These are phyloP conservation scores for Hyphopichia burtonii DNA, from an alignment of 1,139 yeast genomes.

Conservation along the genomic window DNA sequence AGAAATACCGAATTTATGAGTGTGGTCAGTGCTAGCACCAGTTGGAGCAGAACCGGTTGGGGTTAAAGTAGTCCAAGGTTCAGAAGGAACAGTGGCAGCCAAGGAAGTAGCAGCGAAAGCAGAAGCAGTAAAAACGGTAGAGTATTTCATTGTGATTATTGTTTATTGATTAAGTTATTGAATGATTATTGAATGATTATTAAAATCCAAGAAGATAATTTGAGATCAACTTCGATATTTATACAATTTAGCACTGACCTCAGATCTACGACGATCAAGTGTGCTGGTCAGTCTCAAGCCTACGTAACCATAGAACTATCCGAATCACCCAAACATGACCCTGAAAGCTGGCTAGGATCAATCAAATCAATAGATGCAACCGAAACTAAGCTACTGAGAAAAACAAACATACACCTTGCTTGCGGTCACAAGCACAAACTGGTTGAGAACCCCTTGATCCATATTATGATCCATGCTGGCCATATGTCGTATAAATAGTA, in stretches of 20 bases:
- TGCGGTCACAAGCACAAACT: background rate
- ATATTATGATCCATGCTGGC: background rate
- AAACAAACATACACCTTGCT: conserved; percentile 2
- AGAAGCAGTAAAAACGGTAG: conserved; percentile 23
- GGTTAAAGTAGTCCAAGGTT: conserved; percentile 72
- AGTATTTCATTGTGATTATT: conserved; percentile 25
- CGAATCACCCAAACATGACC: no score
- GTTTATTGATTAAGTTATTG: background rate
- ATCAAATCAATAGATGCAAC: no score
- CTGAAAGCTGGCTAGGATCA: no score
- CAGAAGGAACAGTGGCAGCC: conserved; percentile 68
- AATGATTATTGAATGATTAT: no score
- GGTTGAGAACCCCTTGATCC: background rate
- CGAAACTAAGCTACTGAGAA: no score
- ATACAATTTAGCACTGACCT: no score
- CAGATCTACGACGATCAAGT: no score
- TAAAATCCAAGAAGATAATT: background rate
- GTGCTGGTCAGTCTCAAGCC: no score
- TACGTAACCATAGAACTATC: no score
- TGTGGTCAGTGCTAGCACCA: conserved; percentile 63
- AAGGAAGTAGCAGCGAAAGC: conserved; percentile 48
- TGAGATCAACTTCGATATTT: background rate
- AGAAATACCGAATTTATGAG: conserved; percentile 67
- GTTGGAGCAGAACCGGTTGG: conserved; percentile 54
- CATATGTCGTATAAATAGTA: background rate